Evolutionary conservation across 495 filamentous ascomycete species (phyloP), one percentile per base, ranked within the genome.

Genomic region (Apodospora peruviana): DNA sequence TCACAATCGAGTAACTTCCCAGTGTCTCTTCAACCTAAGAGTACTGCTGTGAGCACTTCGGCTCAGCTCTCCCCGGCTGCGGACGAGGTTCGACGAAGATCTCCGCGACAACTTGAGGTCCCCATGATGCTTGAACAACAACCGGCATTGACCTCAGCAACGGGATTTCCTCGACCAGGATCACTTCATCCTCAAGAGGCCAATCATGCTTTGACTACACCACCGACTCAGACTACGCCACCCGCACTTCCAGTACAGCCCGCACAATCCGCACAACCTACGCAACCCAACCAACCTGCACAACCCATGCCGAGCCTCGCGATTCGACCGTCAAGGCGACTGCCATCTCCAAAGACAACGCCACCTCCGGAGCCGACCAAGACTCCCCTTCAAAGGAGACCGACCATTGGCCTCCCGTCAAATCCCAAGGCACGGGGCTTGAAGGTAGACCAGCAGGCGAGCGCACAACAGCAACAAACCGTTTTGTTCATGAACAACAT

Each of bases 401-500:
- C 64, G 7, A 75, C 75, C 0, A 72, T 70, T 11, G 75, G 75
- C 12, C 58, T 78, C 5, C 76, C 76, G 0, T 67, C 67, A 8
- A 76, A 77, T 40, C 76, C 76, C 10, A 64, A 65, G 20, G 64
- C 73, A n/a, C 64, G 69, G 40, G 68, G 60, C n/a, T 48, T 72
- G 42, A 61, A 57, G 23, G 38, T 69, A 23, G 49, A 50, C 5
- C 56, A 57, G 22, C 66, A 71, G 16, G 42, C 48, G 2, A 43
- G 47, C 1, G 49, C 53, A 11, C 63, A 59, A 40, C 60, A 64
- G 24, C 62, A 73, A 24, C 69, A 72, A 36, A 78, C 73, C 23
- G 64, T 78, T 17, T 68, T 80, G 68, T 74, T 76, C 37, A 57
- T 80, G 24, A 78, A 77, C 44, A 68, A 73, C 32, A 75, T 78